Conservation (phyloP, 805 yeast species). For the Yamadazyma sp. region DNA sequence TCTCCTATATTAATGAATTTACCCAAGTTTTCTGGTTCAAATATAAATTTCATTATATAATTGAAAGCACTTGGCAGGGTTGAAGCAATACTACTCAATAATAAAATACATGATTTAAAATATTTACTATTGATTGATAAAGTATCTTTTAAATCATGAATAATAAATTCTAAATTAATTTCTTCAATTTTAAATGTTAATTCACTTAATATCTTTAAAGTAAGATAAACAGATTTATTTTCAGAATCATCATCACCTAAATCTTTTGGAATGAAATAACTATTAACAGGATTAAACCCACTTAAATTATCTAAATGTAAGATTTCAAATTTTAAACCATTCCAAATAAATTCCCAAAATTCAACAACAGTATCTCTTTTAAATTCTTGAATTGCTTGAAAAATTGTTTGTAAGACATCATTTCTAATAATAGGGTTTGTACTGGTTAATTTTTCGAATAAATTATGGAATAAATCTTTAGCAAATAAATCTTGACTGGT, state of each 20-base stretch:
- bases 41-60: conserved; percentile 34
- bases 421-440: conserved; percentile 69
- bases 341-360: conserved; percentile 79
- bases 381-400: conserved; percentile 53
- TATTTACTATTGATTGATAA: conserved; percentile 52
- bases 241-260: conserved; percentile 35
- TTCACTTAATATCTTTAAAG: conserved; percentile 35
- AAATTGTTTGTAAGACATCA: conserved; percentile 68
- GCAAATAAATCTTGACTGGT: conserved; percentile 63
- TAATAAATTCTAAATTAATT: conserved; percentile 6
- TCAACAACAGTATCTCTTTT: conserved; percentile 45
- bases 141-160: conserved; percentile 51
- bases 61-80: conserved; percentile 48
- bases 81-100: conserved; percentile 55
- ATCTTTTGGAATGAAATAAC: conserved; percentile 23
- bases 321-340: conserved; percentile 84
- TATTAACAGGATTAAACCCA: conserved; percentile 22
- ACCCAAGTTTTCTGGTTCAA: conserved; percentile 42
- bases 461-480: conserved; percentile 68
- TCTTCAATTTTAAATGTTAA: conserved; percentile 15
- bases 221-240: conserved; percentile 31
- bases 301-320: conserved; percentile 58
- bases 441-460: conserved; percentile 76
- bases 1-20: conserved; percentile 26
- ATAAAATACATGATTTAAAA: conserved; percentile 57